Base-by-base conservation (phyloP, 305 asterid species). In the Fraxinus platypoda region DNA sequence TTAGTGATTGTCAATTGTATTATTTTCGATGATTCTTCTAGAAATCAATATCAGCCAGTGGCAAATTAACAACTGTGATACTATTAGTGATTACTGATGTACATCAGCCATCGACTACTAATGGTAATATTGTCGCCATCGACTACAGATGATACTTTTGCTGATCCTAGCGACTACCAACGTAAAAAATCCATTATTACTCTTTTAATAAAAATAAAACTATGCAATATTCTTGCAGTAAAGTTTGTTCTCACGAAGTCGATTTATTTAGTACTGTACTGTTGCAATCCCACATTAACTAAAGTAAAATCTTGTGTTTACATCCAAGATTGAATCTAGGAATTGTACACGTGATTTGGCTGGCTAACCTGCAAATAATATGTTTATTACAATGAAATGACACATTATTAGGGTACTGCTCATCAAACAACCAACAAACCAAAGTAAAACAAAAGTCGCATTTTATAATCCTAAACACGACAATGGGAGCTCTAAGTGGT, bases 361-460 rank as follows among this genome's bases (percentile, higher is more conserved):
- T 59, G 70, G 30, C 70, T 59, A 59, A 59, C 26, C 30, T 59
- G 30, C 70, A 59, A 21, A 21, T 59, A 7, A 17, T 52, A 17
- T 17, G 23, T 52, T 52, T 52, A 17, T 77, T 79, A 76, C 43
- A 11, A 31, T 78, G 49, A 41, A 74, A 77, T 21, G 75, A 79
- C 83, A 49, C 81, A 62, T 82, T 37, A 86, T 43, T 23, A 1
- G 70, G 75, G 11, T 41, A 59, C 78, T 79, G 80, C 75, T 37
- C 49, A 72, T 21, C 23, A 75, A 64, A 38, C 77, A 64, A 76
- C 71, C 62, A 59, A 66, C 86, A 82, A 46, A 80, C 38, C 19
- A n/a, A n/a, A 79, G n/a, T 37, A 25, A 13, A 13, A 68, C 34
- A 13, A 25, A 38, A 71, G 1, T 13, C 43, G 62, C 62, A 52